Percentiles rank a stretch among this genome's conserved stretches.
Evolutionary conservation across 345 rosid species (phyloP).

Genomic region (Brassica carinata): DNA sequence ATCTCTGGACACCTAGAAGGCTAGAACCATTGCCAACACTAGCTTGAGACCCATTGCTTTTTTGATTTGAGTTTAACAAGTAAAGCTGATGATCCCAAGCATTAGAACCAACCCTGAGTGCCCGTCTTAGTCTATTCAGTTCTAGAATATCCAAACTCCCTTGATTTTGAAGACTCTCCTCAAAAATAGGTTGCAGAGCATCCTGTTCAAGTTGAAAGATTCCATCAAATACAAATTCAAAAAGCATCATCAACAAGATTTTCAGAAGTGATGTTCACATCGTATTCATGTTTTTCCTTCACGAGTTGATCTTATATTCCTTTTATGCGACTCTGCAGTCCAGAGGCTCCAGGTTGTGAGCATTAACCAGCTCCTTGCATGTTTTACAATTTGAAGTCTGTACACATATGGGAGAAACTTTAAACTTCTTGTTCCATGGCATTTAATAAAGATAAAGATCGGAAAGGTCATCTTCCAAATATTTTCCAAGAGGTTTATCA

Average conservation of each 20-base stretch:
- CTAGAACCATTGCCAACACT: slow-evolving; percentile 37
- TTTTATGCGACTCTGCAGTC: slow-evolving; percentile 49
- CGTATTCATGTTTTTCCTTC: slow-evolving; percentile 66
- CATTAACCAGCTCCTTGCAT: slow-evolving; percentile 82
- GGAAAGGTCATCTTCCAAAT: slow-evolving; percentile 79
- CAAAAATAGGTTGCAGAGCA: slow-evolving; percentile 53
- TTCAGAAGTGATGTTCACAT: slow-evolving; percentile 27
- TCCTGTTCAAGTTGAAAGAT: slow-evolving; percentile 48
- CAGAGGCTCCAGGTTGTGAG: slow-evolving; percentile 51
- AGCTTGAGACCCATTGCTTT: slow-evolving; percentile 46
- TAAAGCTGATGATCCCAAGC: slow-evolving; percentile 82
- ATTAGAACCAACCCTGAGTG: slow-evolving; percentile 68
- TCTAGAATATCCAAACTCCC: slow-evolving; percentile 72
- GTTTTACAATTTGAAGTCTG: slow-evolving; percentile 66
- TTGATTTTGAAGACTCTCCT: slow-evolving; percentile 49
- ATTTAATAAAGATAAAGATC: slow-evolving; percentile 40
- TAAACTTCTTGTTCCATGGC: not conserved
- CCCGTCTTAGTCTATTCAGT: slow-evolving; percentile 65
- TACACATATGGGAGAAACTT: slow-evolving; percentile 13
- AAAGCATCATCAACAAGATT: not conserved
- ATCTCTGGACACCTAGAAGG: slow-evolving; percentile 36
- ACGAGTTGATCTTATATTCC: slow-evolving; percentile 64
- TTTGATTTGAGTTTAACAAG: slow-evolving; percentile 63
- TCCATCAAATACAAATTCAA: slow-evolving; percentile 11
- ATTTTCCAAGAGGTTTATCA: slow-evolving; percentile 96